phyloP scores from a whole-genome alignment of 768 basidiomycete species.

The Bullera alba region DNA sequence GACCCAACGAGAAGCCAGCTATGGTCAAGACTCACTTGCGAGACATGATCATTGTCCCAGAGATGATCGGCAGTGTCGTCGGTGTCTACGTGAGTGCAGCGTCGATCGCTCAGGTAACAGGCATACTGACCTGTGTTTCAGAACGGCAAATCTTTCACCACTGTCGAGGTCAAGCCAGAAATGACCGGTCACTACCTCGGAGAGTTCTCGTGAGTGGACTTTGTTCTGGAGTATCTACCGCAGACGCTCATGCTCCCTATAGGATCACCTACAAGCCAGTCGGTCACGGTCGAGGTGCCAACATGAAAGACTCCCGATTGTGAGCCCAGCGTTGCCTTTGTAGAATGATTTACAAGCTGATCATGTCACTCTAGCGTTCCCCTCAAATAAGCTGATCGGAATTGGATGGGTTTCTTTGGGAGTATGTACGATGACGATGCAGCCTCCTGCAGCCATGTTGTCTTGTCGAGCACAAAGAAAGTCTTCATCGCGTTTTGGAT shows the following conservation, averaged over 20 bases:
- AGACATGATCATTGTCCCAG: constrained; percentile 99
- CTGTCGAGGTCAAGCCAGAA: constrained; percentile 98
- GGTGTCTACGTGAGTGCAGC: constrained; percentile 67
- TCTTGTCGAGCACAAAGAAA: no score
- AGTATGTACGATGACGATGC: constrained; percentile 2
- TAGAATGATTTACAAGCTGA: neutral
- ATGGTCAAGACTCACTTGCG: constrained; percentile 99
- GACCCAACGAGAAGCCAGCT: constrained; percentile 95
- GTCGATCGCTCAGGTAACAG: neutral
- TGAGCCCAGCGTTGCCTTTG: constrained; percentile 56
- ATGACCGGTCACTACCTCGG: constrained; percentile 99
- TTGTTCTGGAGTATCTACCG: neutral
- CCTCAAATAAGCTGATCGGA: constrained; percentile 85
- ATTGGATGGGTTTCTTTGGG: neutral
- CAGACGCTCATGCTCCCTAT: constrained; percentile 52
- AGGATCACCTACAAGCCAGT: constrained; percentile 91
- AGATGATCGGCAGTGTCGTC: constrained; percentile 98
- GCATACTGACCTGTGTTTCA: constrained; percentile 7
- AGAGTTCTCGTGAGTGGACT: constrained; percentile 53
- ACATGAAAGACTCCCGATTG: constrained; percentile 55
- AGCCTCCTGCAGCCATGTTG: no score
- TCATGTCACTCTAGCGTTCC: constrained; percentile 56
- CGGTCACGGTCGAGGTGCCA: constrained; percentile 99
- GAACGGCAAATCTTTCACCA: constrained; percentile 49
- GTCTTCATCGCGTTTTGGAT: no score